phyloP scores from a whole-genome alignment of 805 yeast genomes.

The Ogataea nitratoaversa region DNA sequence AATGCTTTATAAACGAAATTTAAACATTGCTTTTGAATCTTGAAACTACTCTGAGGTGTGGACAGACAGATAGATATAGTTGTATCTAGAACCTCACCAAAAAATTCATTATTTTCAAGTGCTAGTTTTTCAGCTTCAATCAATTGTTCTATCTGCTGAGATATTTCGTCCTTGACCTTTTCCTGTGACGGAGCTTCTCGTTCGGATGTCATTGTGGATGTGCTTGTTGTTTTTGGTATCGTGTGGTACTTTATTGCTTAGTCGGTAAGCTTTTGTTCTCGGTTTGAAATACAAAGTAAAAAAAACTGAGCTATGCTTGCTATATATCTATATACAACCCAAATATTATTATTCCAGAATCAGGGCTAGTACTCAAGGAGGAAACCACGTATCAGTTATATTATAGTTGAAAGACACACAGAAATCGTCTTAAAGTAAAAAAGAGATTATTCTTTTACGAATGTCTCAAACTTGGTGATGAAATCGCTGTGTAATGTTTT shows the following conservation, averaged over 20 bases:
- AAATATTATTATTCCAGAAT: not conserved
- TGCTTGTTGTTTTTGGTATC: not conserved
- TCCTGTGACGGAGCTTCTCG: not conserved
- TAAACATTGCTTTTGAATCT: conserved; percentile 21
- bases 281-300: not conserved
- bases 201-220: conserved; percentile 10
- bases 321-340: not conserved
- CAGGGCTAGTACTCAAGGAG: not conserved
- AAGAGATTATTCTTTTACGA: not conserved
- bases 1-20: conserved; percentile 24
- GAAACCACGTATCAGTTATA: not conserved
- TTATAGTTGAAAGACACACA: no score
- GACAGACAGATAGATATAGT: conserved; percentile 20
- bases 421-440: no score
- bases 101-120: conserved; percentile 17
- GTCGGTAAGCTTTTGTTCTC: not conserved
- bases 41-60: conserved; percentile 10
- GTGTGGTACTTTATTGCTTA: no score
- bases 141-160: conserved; percentile 15
- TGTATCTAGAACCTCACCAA: conserved; percentile 18
- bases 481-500: not conserved
- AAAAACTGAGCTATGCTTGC: not conserved
- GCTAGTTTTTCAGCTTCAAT: conserved; percentile 20
- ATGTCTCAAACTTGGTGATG: not conserved
- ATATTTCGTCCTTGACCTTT: conserved; percentile 2